phyloP scores from a whole-genome alignment of 2,329 filamentous ascomycete genomes.

The Pseudogymnoascus sp. region DNA sequence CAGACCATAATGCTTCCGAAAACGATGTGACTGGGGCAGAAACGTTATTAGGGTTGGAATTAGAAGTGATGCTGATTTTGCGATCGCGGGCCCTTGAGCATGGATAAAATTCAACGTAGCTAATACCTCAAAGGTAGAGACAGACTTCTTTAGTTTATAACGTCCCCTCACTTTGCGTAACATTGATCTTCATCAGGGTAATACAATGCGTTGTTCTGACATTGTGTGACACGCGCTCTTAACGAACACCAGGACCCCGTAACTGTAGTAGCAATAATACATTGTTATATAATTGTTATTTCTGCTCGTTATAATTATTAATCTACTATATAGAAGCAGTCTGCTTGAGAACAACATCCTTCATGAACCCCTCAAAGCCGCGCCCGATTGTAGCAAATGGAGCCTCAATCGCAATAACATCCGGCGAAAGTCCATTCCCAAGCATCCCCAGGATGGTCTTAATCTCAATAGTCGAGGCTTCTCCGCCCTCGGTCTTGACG shows the following conservation, averaged over 20 bases:
- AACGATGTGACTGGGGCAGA: neutral
- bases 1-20: neutral
- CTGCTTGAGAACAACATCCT: slow-evolving; percentile 13
- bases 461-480: slow-evolving; percentile 16
- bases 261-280: neutral
- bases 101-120: neutral
- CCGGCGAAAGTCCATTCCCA: slow-evolving; percentile 19
- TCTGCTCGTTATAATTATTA: neutral
- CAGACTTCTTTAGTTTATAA: neutral
- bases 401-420: slow-evolving; percentile 22
- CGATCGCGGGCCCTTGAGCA: neutral
- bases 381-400: slow-evolving; percentile 19
- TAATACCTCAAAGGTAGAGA: neutral
- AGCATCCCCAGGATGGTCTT: slow-evolving; percentile 18
- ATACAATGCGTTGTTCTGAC: neutral
- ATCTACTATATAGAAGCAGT: neutral
- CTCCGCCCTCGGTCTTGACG: slow-evolving; percentile 13
- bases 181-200: neutral
- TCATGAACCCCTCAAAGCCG: slow-evolving; percentile 19
- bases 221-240: neutral
- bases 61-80: neutral
- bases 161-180: neutral
- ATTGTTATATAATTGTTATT: neutral
- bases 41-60: neutral
- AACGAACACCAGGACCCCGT: neutral